Conservation (phyloP, 805 yeast genomes). For the Ascoidea tarda region DNA sequence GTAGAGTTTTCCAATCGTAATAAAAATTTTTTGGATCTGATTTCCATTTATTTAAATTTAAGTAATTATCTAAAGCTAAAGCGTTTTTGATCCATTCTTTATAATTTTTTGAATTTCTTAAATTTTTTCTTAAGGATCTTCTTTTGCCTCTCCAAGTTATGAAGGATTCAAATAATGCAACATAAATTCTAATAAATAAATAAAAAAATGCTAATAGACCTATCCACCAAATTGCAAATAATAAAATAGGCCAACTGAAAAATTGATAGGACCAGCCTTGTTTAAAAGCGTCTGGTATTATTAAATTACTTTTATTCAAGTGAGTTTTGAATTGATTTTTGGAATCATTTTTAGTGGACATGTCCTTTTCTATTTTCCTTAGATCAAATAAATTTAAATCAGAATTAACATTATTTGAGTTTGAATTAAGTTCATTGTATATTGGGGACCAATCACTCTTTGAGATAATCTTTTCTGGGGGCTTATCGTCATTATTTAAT, state of each 20-base stretch:
- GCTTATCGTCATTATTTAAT: too few species aligned
- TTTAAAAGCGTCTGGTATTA: neutral
- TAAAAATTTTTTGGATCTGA: slow-evolving; percentile 44
- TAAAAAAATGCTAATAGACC: slow-evolving; percentile 33
- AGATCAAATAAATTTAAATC: slow-evolving; percentile 3
- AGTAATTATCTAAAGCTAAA: slow-evolving; percentile 34
- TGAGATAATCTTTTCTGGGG: slow-evolving; percentile 23
- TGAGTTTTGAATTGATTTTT: slow-evolving; percentile 1
- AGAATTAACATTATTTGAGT: neutral
- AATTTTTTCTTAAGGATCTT: slow-evolving; percentile 28
- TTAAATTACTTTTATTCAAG: neutral
- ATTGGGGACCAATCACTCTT: slow-evolving; percentile 34
- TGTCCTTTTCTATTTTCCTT: slow-evolving; percentile 13
- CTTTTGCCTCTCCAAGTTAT: slow-evolving; percentile 51
- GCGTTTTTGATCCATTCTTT: slow-evolving; percentile 54
- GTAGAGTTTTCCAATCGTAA: slow-evolving; percentile 52
- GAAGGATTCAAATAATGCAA: slow-evolving; percentile 45
- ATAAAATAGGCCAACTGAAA: slow-evolving; percentile 53
- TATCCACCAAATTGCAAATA: slow-evolving; percentile 41
- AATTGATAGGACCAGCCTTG: slow-evolving; percentile 30
- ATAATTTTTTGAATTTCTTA: slow-evolving; percentile 36
- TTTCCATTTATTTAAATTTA: slow-evolving; percentile 55
- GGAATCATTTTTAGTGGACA: slow-evolving; percentile 13
- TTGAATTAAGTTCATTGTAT: slow-evolving; percentile 9
- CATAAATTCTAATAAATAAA: slow-evolving; percentile 39